Evolutionary conservation across 495 filamentous ascomycete species (phyloP), one percentile per base, ranked within the genome.

Genomic region (Annulohypoxylon stygium): DNA sequence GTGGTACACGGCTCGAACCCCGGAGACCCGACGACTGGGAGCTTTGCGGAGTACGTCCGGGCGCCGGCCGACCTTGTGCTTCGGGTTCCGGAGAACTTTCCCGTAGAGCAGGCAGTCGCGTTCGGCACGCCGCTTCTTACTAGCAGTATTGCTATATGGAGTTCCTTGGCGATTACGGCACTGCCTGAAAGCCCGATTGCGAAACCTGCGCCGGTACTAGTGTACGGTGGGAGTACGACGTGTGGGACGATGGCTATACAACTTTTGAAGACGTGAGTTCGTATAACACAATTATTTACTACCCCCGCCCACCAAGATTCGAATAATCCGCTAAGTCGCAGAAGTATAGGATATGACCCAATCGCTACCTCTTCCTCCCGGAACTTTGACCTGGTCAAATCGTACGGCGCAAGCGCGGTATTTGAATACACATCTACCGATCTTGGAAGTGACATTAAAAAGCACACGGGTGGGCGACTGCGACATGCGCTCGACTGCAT

Each of bases 191-290:
- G 26, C 26, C 53, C 53, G 11, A 2, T 30, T 9, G n/a, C 26
- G 3, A 36, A 33, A 1, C 26, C 53, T 3, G 26, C 9, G 3
- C 26, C 25, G 12, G 53, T 57, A 3, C 4, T 57, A 2, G 53
- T 57, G 2, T 57, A 33, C 9, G 53, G 53, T 18, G 53, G 53
- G 14, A 36, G 26, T 18, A 57, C 53, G 6, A 26, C 53, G 6
- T 57, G 23, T 36, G 53, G 53, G 10, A 33, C 33, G 5, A 57
- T 57, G 30, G 53, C 53, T 57, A 57, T 57, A 4, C 53, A 57
- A 8, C 53, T 57, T 57, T n/a, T 18, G 16, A 57, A 34, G 12
- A n/a, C 36, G 25, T 26, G 23, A 53, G 48, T 30, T 53, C 12
- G 6, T 20, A 20, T 8, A 47, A 20, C 43, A 23, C n/a, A n/a